These are phyloP conservation scores for Cystobasidiaceae sp. DNA, from an alignment of 1,284 basidiomycete genomes.

Conservation along the genomic window DNA sequence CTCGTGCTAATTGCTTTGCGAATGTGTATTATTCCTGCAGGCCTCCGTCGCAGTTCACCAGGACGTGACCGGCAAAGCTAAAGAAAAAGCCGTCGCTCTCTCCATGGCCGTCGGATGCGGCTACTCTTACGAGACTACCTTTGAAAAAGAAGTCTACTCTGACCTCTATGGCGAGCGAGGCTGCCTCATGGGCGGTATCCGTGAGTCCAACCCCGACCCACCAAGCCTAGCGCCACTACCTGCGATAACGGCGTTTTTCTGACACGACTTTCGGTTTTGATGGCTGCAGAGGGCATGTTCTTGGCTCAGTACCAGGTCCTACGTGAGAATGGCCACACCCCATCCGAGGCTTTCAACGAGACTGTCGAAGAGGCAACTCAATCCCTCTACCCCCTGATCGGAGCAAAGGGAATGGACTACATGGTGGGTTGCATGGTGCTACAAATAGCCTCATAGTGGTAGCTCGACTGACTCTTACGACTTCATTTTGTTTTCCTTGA, in stretches of 20 bases:
- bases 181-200: conserved; percentile 98
- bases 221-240: not conserved
- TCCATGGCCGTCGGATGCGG: conserved; percentile 94
- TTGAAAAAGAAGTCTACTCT: conserved; percentile 99
- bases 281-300: conserved; percentile 82
- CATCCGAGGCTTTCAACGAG: conserved; percentile 99
- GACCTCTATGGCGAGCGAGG: conserved; percentile 99
- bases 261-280: conserved; percentile 32
- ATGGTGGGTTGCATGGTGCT: conserved; percentile 59
- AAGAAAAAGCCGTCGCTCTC: conserved; percentile 93
- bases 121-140: conserved; percentile 97
- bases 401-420: conserved; percentile 88
- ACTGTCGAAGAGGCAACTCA: conserved; percentile 99
- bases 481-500: not conserved
- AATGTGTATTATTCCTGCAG: too few relatives aligned
- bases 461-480: too few relatives aligned
- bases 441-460: not conserved
- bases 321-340: conserved; percentile 94
- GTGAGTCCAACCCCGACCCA: conserved; percentile 51
- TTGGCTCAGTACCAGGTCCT: conserved; percentile 97
- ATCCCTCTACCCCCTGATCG: conserved; percentile 95
- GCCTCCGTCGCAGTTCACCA: conserved; percentile 53
- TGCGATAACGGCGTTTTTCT: conserved; percentile 1
- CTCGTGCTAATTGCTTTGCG: too few relatives aligned
- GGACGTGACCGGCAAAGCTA: conserved; percentile 94